These are phyloP conservation scores for Fraxinus floribunda DNA, from an alignment of 305 asterid species.

Conservation along the genomic window DNA sequence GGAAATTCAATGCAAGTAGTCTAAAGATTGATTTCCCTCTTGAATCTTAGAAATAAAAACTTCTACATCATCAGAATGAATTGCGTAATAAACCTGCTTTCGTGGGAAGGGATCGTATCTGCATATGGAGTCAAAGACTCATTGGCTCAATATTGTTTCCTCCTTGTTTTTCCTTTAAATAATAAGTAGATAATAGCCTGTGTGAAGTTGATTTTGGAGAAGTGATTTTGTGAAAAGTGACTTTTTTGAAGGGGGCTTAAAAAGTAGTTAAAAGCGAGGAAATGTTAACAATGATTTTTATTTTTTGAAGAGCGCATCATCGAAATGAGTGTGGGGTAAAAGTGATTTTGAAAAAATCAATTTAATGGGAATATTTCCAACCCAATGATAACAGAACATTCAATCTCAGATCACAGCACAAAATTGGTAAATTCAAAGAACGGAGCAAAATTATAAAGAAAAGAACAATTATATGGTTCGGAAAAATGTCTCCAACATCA, in stretches of 20 bases:
- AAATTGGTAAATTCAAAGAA: background rate
- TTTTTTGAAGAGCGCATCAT: background rate
- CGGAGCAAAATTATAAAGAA: background rate
- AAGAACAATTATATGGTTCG: background rate
- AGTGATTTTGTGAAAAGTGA: background rate
- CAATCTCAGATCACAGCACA: background rate
- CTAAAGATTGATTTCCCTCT: background rate
- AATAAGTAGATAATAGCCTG: background rate
- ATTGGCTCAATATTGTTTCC: background rate
- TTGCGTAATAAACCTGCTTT: background rate
- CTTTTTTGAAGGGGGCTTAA: background rate
- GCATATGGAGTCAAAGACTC: background rate
- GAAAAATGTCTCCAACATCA: background rate
- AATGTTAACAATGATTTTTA: too few species aligned
- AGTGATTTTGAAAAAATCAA: too few species aligned
- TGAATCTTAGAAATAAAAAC: background rate
- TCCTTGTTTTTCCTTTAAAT: background rate
- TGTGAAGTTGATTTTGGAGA: background rate
- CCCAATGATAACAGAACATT: background rate
- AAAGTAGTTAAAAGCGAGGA: background rate
- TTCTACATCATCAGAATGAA: background rate
- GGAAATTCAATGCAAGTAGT: background rate
- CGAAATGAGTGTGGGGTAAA: background rate
- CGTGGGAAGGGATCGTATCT: background rate
- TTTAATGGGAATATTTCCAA: background rate